Evolutionary conservation across 306 rosid species (phyloP).

Genomic region (Leucaena leucocephala): DNA sequence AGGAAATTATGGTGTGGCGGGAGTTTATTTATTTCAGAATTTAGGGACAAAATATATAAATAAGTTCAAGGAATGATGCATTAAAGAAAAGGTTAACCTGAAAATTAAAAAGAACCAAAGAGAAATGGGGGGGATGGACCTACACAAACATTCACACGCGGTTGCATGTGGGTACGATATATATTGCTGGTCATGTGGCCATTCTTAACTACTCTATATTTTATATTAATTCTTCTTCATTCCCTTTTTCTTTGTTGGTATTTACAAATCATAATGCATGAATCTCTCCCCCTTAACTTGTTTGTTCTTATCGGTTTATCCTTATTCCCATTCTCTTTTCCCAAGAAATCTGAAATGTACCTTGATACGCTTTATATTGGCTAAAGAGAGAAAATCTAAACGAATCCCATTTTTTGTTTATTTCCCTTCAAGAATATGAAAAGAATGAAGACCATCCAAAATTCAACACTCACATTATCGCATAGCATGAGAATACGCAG

Average conservation of each 20-base stretch:
- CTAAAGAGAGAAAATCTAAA: neutral
- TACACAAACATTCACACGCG: conserved; percentile 52
- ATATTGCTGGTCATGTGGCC: conserved; percentile 51
- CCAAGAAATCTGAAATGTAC: neutral
- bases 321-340: neutral
- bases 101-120: neutral
- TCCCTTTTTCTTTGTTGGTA: neutral
- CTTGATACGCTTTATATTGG: neutral
- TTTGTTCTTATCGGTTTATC: neutral
- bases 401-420: neutral
- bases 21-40: neutral
- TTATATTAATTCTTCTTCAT: neutral
- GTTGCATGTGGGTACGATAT: conserved; percentile 48
- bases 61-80: neutral
- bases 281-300: neutral
- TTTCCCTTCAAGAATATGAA: neutral
- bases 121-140: conserved; percentile 45
- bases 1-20: neutral
- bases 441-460: neutral
- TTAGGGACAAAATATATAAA: neutral
- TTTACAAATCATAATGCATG: neutral
- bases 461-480: neutral
- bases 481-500: neutral
- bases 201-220: conserved; percentile 24
- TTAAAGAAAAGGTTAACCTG: neutral